A percentile compares a stretch with the other conserved stretches of the same genome.
Conservation (phyloP, 2,329 filamentous ascomycete genomes). For the Ophiostoma quercus region DNA sequence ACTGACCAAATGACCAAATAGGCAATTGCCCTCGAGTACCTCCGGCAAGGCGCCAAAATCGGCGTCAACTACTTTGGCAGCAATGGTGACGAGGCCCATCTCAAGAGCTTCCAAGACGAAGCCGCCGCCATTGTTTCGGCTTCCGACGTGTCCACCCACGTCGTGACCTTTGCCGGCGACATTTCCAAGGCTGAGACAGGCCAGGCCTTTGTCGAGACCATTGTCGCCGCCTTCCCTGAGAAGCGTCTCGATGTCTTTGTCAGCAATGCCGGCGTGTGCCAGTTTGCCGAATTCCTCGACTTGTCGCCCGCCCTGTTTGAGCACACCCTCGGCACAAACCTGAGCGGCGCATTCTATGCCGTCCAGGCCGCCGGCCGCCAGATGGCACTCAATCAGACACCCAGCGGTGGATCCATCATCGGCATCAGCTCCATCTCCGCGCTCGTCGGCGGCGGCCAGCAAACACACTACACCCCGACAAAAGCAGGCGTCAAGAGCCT, state of each 20-base stretch:
- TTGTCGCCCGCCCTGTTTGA: constrained; percentile 65
- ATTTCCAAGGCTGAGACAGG: constrained; percentile 23
- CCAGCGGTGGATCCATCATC: constrained; percentile 69
- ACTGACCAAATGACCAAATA: neutral
- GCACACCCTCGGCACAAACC: constrained; percentile 70
- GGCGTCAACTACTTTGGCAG: constrained; percentile 25
- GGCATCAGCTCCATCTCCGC: constrained; percentile 45
- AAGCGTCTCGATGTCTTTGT: constrained; percentile 70
- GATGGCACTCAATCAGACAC: constrained; percentile 61
- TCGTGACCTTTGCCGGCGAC: constrained; percentile 22
- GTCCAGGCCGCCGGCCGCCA: constrained; percentile 79
- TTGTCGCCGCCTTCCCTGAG: constrained; percentile 28
- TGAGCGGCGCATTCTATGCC: constrained; percentile 82
- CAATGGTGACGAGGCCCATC: constrained; percentile 22
- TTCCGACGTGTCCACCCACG: constrained; percentile 3
- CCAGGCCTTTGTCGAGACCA: constrained; percentile 17
- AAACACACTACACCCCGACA: constrained; percentile 68
- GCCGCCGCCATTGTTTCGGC: constrained; percentile 15
- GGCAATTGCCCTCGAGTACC: constrained; percentile 26
- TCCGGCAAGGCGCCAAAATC: constrained; percentile 25
- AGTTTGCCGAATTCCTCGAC: constrained; percentile 80
- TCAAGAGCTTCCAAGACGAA: constrained; percentile 21
- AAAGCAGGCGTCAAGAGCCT: constrained; percentile 64
- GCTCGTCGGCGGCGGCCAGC: constrained; percentile 59
- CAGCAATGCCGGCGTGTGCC: constrained; percentile 82